Base-by-base conservation (phyloP, 2,329 filamentous ascomycete species). In the Penicillium sp. region DNA sequence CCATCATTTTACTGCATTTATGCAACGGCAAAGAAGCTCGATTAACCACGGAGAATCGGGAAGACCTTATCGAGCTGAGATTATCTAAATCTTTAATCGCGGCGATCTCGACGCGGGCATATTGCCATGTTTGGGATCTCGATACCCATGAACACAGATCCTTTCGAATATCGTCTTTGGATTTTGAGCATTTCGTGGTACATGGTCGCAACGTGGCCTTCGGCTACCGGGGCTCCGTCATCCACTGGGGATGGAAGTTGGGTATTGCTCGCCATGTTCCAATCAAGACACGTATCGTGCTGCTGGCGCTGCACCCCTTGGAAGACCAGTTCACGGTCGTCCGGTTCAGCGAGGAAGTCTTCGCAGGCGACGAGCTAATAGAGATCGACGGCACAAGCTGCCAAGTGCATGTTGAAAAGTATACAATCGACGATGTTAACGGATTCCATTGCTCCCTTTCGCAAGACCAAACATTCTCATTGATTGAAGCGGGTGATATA, bases 91-190 rank as follows among this genome's bases (percentile, higher is more conserved):
- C 6, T 0, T 19, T 57, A 9, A 16, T 66, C 24, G 57, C 57
- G 1, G 60, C 53, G 3, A 33, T 59, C 6, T 57, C 60, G 14
- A 35, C 37, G 6, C 52, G 45, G 21, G 56, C 46, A 14, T 64
- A 66, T 29, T 74, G 71, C 43, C 62, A 72, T 57, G 63, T 68
- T n/a, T 74, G 71, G 70, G 58, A 69, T 43, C 47, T 68, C 16
- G 24, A 58, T 13, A 66, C 64, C 2, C 56, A 63, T 16, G 56
- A 66, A 19, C 33, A 61, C 26, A 55, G 54, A 22, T 60, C 46
- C 10, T 68, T 74, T 41, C 71, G 70, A 26, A 26, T 74, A n/a
- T 63, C 70, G 10, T 69, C 66, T 2, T 11, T 54, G 9, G 24
- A 48, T 14, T 60, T 60, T 48, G 8, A n/a, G 1, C 33, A 58